Evolutionary conservation across 176 grass and related monocot genomes (phyloP), one percentile per base, ranked within the genome.

Genomic region (Leersia perrieri): DNA sequence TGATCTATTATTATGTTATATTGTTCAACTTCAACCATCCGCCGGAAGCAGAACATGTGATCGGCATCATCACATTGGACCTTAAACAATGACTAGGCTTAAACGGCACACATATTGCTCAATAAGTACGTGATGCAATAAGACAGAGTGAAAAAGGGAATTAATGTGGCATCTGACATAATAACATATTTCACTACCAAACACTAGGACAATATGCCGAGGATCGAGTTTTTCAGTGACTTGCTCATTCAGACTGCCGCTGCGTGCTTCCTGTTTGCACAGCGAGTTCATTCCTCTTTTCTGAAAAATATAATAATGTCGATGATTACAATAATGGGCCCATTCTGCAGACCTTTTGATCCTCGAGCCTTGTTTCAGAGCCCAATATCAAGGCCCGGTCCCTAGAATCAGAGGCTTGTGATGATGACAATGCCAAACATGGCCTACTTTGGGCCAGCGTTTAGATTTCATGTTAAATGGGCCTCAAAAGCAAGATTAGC

Each of bases 91-190:
- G 65, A 42, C 66, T 71, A 38, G 1, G 66, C 83, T 71, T 63
- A 33, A 45, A 71, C 74, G 49, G 27, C 73, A 77, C 28, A 22
- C 9, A 53, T 34, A 77, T 27, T 70, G 38, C n/a, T 78, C 5
- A 49, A 51, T 71, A 33, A 47, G 61, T 77, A 33, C 33, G 53
- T 35, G 68, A 84, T 63, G 66, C 38, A 71, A 77, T 35, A 38
- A 44, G 20, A 23, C 13, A 42, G 33, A 77, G 76, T 44, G 36
- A 3, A 35, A 77, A n/a, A 5, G 1, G 61, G 18, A 22, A 53
- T 53, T 22, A 84, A 70, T 70, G 82, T 22, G 51, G 45, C 65
- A 33, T 63, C 29, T 49, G 28, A 16, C 38, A 15, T 28, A 20
- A 33, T 36, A 51, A 49, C 13, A 45, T n/a, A n/a, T 62, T 47